Evolutionary conservation across 352 stramenopile species (phyloP), one percentile per base, ranked within the genome.

Genomic region (Pythium oligandrum): DNA sequence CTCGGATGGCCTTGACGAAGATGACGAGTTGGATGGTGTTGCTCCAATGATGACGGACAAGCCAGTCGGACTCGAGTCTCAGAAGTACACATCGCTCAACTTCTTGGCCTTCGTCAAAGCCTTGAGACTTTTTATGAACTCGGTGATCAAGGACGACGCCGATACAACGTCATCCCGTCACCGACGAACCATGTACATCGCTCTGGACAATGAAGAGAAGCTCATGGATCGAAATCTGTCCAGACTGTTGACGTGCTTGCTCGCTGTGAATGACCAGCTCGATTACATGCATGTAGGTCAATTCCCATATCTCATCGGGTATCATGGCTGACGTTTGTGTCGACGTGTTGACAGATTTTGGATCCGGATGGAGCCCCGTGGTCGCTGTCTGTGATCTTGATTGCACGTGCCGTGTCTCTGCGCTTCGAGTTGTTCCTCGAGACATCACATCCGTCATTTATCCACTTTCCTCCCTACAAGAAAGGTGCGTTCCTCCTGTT

Each of bases 81-180:
- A 51, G 17, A 34, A 33, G 11, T 76, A 75, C 56, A 73, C 55
- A 9, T 82, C 75, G 33, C 73, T 88, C 52, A 90, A 86, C 51
- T 88, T 90, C 40, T 56, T 86, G 46, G 55, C 68, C 40, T 90
- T 90, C 57, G 70, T 84, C 46, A 87, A 88, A 54, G 75, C 75
- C 34, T 57, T 90, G 35, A 57, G 76, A 26, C 44, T 35, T 10
- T 86, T 84, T 48, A 83, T 88, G 68, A 66, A 55, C 34, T 36
- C 4, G 9, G 1, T n/a, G 26, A 3, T 10, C 26, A n/a, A 44
- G 17, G 17, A 31, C 3, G 0, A 3, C 45, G 31, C 43, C 9
- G 30, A 31, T 30, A 6, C 6, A n/a, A 48, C 11, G 17, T 1
- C 0, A 4, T 26, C 17, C 33, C 30, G 40, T 6, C 40, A n/a